Conservation (phyloP, 257 asterid genomes). For the Dorcoceras hygrometricum region DNA sequence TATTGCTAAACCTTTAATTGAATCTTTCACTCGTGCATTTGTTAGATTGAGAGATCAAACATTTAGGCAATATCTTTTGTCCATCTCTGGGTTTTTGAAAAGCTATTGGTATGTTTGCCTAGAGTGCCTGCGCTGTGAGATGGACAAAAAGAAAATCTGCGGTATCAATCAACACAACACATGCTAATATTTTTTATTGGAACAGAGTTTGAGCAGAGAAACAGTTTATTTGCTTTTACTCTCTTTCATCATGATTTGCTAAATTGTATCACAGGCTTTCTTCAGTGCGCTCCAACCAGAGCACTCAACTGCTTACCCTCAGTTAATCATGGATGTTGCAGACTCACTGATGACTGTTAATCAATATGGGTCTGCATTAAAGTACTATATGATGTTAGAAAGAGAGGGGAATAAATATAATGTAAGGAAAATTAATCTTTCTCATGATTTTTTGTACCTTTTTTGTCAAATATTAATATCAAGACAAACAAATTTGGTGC, state of each 20-base stretch:
- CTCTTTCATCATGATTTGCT: conserved; percentile 24
- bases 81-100: conserved; percentile 2
- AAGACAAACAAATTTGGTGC: too few species aligned
- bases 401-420: conserved; percentile 42
- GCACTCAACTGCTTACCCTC: conserved; percentile 39
- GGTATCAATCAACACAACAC: background rate
- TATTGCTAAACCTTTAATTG: background rate
- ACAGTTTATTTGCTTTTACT: background rate
- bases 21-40: background rate
- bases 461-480: background rate
- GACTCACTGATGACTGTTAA: conserved; percentile 56
- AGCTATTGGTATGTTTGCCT: background rate
- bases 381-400: conserved; percentile 62
- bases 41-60: background rate
- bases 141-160: conserved; percentile 6
- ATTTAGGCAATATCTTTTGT: background rate
- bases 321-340: conserved; percentile 56
- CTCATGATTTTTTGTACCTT: conserved; percentile 2
- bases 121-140: conserved; percentile 8
- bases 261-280: conserved; percentile 41
- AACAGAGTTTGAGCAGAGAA: conserved; percentile 1
- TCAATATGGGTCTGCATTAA: conserved; percentile 52
- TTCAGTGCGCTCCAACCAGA: conserved; percentile 43
- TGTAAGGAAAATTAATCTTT: conserved; percentile 30
- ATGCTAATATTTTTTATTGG: background rate